A percentile compares a stretch with the other conserved stretches of the same genome.
Evolutionary conservation across 495 filamentous ascomycete species (phyloP).

Genomic region (Aspergillus incahuasiensis): DNA sequence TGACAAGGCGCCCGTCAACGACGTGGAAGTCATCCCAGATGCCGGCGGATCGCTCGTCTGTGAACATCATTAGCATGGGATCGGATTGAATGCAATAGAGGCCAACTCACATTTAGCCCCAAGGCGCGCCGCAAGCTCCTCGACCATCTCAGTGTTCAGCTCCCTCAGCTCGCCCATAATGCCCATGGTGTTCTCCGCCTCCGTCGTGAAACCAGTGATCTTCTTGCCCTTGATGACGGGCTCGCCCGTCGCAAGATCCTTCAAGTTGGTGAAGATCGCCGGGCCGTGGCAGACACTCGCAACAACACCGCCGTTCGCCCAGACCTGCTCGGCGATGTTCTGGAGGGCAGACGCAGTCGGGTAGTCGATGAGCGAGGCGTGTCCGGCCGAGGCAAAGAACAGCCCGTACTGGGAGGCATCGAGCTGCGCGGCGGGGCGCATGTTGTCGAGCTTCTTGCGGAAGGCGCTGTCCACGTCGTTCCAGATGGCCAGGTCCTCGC

Average conservation of each 20-base stretch:
- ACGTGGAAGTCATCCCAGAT: conserved; percentile 46
- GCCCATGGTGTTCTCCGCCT: conserved; percentile 31
- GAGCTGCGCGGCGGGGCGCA: conserved; percentile 23
- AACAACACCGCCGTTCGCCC: conserved; percentile 32
- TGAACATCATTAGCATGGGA: conserved; percentile 22
- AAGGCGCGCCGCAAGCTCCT: too few relatives aligned
- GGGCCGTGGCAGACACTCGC: too few relatives aligned
- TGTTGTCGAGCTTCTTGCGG: conserved; percentile 34
- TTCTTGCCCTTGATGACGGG: conserved; percentile 36
- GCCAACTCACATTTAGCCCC: too few relatives aligned
- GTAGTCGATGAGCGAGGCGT: conserved; percentile 46
- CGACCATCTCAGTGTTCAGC: conserved; percentile 17
- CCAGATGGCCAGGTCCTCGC: conserved; percentile 33
- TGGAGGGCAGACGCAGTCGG: conserved; percentile 41
- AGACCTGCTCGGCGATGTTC: conserved; percentile 33
- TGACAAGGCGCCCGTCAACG: conserved; percentile 56
- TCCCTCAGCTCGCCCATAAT: conserved; percentile 27
- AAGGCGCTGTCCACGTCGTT: conserved; percentile 38
- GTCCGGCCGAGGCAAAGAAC: conserved; percentile 47
- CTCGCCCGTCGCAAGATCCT: conserved; percentile 31
- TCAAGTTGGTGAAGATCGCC: too few relatives aligned
- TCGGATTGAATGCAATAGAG: too few relatives aligned
- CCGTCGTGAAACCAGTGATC: conserved; percentile 46
- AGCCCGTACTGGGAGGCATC: conserved; percentile 24
- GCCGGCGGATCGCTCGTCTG: conserved; percentile 34